Evolutionary conservation across 306 rosid species (phyloP), one percentile per base, ranked within the genome.

Genomic region (Dalbergia cochinchinensis): DNA sequence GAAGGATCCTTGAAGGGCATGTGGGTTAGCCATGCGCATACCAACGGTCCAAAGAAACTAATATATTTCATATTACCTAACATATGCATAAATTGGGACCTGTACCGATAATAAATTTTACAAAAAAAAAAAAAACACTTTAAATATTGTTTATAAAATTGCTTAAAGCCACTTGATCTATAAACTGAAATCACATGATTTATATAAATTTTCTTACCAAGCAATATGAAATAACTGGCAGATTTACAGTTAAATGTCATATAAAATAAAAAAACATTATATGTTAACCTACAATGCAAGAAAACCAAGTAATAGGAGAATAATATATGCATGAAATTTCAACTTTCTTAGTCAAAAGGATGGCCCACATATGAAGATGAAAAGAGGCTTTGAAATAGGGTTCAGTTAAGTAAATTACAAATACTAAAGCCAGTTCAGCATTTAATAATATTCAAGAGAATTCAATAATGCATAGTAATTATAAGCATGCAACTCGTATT

Each of bases 391-490:
- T 42, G 53, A 34, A 60, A 63, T 39, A 8, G 14, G 14, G 75
- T 20, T 20, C 22, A 20, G 22, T 59, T 33, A 5, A 73, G 15
- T 68, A 74, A 58, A 31, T 20, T 69, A 26, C 19, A 54, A 31
- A 68, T 50, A 51, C 6, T 14, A 60, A 55, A 60, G 67, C 45
- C 63, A 79, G 53, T 14, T 64, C 50, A 65, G 53, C 47, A 37
- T n/a, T 61, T 50, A 72, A 51, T 22, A 65, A 65, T 22, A 85
- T 31, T 74, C 68, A 69, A n/a, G 19, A 57, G 45, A 42, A 71
- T 59, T 45, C 33, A 51, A 45, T 68, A 58, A 35, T 77, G 59
- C 74, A 69, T 37, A 60, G 8, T 57, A 73, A 13, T 35, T 73
- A 53, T 19, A 57, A 74, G 71, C 64, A 60, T 64, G 54, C 35